phyloP scores from a whole-genome alignment of 345 rosid genomes.

The Limnanthes douglasii region DNA sequence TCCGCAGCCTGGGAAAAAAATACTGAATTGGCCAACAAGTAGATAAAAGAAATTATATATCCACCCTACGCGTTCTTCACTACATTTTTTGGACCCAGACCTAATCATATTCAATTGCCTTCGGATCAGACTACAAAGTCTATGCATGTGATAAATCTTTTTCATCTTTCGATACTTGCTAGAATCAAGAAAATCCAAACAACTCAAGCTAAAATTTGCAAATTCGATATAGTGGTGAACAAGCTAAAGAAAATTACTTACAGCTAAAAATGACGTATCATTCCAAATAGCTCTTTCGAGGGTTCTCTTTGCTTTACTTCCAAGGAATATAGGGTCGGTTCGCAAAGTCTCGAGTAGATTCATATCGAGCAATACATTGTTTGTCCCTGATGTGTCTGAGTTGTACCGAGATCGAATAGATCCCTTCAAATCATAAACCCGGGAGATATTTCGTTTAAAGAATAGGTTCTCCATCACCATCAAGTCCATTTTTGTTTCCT shows the following conservation, averaged over 20 bases:
- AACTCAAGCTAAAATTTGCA: not conserved
- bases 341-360: slow-evolving; percentile 68
- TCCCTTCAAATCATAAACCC: slow-evolving; percentile 89
- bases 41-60: not conserved
- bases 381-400: slow-evolving; percentile 57
- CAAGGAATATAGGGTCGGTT: slow-evolving; percentile 84
- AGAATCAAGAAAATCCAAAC: not conserved
- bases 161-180: no score
- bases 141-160: no score
- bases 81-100: no score
- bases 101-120: no score
- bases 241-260: slow-evolving; percentile 19
- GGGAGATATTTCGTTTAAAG: slow-evolving; percentile 51
- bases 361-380: slow-evolving; percentile 75
- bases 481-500: slow-evolving; percentile 82
- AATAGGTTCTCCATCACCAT: slow-evolving; percentile 99
- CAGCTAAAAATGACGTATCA: slow-evolving; percentile 83
- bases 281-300: slow-evolving; percentile 97
- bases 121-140: no score
- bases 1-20: slow-evolving; percentile 40
- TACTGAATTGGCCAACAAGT: not conserved
- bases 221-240: no score
- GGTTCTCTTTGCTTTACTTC: slow-evolving; percentile 90
- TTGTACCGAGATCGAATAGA: slow-evolving; percentile 75
- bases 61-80: not conserved